phyloP scores from a whole-genome alignment of 2,329 filamentous ascomycete species.

The Xylariaceae sp. region DNA sequence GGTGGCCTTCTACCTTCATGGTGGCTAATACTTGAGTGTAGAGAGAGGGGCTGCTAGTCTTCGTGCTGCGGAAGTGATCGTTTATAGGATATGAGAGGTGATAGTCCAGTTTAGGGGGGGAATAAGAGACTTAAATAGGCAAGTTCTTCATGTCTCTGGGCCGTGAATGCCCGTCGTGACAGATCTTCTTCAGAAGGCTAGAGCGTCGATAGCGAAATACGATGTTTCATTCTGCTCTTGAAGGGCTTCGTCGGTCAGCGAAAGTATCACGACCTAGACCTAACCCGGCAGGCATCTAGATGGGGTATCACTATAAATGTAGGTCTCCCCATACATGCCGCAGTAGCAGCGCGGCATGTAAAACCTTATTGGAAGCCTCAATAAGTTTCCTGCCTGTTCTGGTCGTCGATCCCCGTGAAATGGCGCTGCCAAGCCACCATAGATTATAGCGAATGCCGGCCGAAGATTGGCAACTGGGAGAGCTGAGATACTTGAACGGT shows the following conservation, averaged over 20 bases:
- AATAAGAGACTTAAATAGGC: slow-evolving; percentile 2
- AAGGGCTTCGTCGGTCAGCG: slow-evolving; percentile 15
- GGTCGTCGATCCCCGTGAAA: slow-evolving; percentile 2
- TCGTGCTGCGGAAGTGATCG: neutral
- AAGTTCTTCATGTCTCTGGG: neutral
- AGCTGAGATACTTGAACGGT: neutral
- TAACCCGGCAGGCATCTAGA: slow-evolving; percentile 13
- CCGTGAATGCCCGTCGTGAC: neutral
- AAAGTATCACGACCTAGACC: slow-evolving; percentile 14
- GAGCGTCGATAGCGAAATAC: neutral
- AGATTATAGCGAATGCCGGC: neutral
- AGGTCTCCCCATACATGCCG: no score
- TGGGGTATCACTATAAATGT: no score
- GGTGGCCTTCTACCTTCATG: slow-evolving; percentile 16
- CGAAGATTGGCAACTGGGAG: no score
- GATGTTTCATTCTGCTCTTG: neutral
- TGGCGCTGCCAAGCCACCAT: slow-evolving; percentile 13
- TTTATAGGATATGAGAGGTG: neutral
- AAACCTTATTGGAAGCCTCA: slow-evolving; percentile 6
- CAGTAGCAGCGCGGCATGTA: neutral
- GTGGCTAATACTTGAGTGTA: no score
- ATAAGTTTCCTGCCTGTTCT: slow-evolving; percentile 19
- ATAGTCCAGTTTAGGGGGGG: neutral
- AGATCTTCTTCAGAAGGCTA: neutral
- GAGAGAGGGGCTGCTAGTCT: no score